Base-by-base conservation (phyloP, 768 basidiomycete genomes). In the Rubroboletus satanas region DNA sequence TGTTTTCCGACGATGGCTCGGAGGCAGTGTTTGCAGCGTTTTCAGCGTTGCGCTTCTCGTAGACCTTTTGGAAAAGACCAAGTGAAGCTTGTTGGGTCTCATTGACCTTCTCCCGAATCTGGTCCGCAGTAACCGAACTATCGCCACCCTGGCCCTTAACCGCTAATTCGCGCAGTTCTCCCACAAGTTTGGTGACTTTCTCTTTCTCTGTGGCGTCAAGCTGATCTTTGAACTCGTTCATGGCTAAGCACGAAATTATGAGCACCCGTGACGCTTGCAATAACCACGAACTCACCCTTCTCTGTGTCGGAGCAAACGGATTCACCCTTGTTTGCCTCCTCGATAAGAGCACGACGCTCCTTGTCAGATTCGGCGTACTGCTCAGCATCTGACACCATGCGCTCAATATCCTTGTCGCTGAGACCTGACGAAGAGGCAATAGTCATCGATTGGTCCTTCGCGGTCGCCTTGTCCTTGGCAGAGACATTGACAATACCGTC, bases 171-270 rank as follows among this genome's bases (percentile, higher is more conserved):
- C 94, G 84, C 46, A 98, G 87, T 75, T 98, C 93, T 52, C 73
- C 72, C 32, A 99, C 74, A 44, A 96, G 88, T 73, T 87, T 88
- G 50, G 85, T 75, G 62, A 99, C 95, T 78, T 95, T 98, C 67
- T 95, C 93, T 75, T 88, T 88, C 82, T 99, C 97, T 2, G 84
- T 72, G 7, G 83, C 83, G 61, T 98, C 95, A 53, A 99, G 84
- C 69, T 98, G 93, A 44, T 96, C 92, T 79, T 95, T 94, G 83
- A 98, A 98, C 76, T 99, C 97, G 66, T 79, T 83, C 88, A 98
- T 90, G 17, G 94, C 92, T 91, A 63, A 5, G 23, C 8, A 56
- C 35, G 12, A 32, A 8, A 50, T 14, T 3, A 23, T 66, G 11
- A 69, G 49, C 28, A 45, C 8, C 15, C 0, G 4, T 5, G 17